Percentiles rank a stretch among this genome's conserved stretches.
phyloP scores from a whole-genome alignment of 1,284 basidiomycete genomes.

The Hemileia vastatrix region DNA sequence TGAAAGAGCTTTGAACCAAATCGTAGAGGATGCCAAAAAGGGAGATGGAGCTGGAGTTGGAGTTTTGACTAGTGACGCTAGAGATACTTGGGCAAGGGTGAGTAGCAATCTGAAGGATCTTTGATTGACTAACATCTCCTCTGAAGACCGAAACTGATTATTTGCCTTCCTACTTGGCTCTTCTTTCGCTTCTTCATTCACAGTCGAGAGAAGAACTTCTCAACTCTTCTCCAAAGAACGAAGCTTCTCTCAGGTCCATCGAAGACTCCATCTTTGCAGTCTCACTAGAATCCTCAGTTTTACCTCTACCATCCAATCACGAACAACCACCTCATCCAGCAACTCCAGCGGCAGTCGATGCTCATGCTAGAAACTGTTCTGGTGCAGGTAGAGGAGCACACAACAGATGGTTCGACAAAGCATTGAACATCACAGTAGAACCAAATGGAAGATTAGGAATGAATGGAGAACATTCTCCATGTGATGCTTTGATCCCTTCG shows the following conservation, averaged over 20 bases:
- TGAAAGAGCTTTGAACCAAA: conserved; percentile 57
- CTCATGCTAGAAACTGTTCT: conserved; percentile 67
- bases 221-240: conserved; percentile 58
- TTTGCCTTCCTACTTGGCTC: conserved; percentile 14
- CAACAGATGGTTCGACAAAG: conserved; percentile 91
- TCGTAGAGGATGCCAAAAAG: conserved; percentile 59
- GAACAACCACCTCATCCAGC: conserved; percentile 49
- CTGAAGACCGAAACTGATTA: not conserved
- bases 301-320: conserved; percentile 40
- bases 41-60: conserved; percentile 55
- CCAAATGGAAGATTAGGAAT: conserved; percentile 74
- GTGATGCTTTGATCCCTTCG: conserved; percentile 82
- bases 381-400: conserved; percentile 58
- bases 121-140: not conserved
- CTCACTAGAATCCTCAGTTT: conserved; percentile 50
- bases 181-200: conserved; percentile 30
- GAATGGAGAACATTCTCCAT: conserved; percentile 83
- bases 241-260: conserved; percentile 54
- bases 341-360: conserved; percentile 58
- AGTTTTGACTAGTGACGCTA: conserved; percentile 65
- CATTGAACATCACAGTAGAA: conserved; percentile 71
- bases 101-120: conserved; percentile 29
- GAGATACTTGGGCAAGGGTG: conserved; percentile 76
- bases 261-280: conserved; percentile 66
- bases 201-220: conserved; percentile 66